Percentiles rank a stretch among this genome's conserved stretches.
Evolutionary conservation across 116 monocot species (phyloP).

Genomic region (Iris pallida): DNA sequence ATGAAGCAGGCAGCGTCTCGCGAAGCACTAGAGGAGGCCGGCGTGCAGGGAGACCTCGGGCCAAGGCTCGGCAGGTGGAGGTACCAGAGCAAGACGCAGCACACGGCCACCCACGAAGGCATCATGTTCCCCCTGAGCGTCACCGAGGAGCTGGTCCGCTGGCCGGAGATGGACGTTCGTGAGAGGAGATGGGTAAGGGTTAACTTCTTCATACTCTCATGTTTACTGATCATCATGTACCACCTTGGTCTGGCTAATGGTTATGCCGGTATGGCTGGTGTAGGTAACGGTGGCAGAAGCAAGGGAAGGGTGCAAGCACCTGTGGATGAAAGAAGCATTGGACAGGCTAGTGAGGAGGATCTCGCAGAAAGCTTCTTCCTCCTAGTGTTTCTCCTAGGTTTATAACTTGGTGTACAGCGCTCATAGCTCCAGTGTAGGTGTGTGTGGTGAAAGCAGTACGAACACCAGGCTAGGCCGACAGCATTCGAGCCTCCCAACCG

Average conservation of each 20-base stretch:
- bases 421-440: no score
- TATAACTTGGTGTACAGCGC: no score
- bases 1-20: conserved; percentile 50
- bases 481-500: no score
- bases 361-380: conserved; percentile 5
- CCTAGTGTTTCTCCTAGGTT: conserved; percentile 1
- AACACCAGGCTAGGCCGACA: no score
- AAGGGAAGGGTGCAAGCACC: conserved; percentile 46
- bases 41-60: conserved; percentile 57
- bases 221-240: no score
- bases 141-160: conserved; percentile 41
- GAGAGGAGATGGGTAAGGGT: conserved; percentile 47
- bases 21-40: conserved; percentile 80
- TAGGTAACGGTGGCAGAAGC: conserved; percentile 46
- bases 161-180: conserved; percentile 69
- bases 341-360: conserved; percentile 37
- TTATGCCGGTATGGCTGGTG: no score
- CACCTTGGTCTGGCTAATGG: no score
- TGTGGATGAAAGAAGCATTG: conserved; percentile 83
- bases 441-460: no score
- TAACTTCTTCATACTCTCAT: no score
- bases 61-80: conserved; percentile 50
- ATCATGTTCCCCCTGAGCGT: conserved; percentile 76
- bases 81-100: conserved; percentile 54
- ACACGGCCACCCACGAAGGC: conserved; percentile 35